phyloP scores from a whole-genome alignment of 2,329 filamentous ascomycete genomes.

The Neonectria hederae region DNA sequence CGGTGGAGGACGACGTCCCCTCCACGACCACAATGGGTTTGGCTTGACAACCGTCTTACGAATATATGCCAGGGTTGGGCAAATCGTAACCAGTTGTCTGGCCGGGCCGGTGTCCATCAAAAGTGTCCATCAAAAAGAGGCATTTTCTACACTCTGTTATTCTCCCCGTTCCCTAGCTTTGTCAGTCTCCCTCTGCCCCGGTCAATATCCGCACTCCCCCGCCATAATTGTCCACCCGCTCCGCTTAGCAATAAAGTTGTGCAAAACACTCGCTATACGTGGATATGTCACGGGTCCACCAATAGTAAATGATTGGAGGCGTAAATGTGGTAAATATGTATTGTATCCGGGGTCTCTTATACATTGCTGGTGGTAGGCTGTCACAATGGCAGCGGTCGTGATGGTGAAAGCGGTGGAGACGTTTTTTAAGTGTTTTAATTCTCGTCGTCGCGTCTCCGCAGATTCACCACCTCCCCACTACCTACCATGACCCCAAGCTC shows the following conservation, averaged over 20 bases:
- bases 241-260: no score
- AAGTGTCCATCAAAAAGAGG: no score
- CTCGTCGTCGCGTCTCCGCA: not conserved
- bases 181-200: not conserved
- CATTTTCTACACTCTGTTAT: not conserved
- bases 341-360: constrained; percentile 19
- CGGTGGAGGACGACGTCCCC: not conserved
- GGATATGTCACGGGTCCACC: not conserved
- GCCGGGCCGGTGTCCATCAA: not conserved
- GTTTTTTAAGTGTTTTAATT: not conserved
- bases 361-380: constrained; percentile 5
- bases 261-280: not conserved
- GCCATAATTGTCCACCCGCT: not conserved
- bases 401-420: not conserved
- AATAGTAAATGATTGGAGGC: not conserved
- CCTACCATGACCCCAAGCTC: constrained; percentile 1
- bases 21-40: constrained; percentile 11
- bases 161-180: not conserved
- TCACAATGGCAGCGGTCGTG: not conserved
- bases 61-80: not conserved
- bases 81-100: not conserved
- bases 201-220: not conserved
- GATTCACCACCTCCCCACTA: not conserved
- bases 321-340: constrained; percentile 16
- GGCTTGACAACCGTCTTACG: not conserved